Base-by-base conservation (phyloP, 495 filamentous ascomycete genomes). In the Aspergillus egyptiacus region DNA sequence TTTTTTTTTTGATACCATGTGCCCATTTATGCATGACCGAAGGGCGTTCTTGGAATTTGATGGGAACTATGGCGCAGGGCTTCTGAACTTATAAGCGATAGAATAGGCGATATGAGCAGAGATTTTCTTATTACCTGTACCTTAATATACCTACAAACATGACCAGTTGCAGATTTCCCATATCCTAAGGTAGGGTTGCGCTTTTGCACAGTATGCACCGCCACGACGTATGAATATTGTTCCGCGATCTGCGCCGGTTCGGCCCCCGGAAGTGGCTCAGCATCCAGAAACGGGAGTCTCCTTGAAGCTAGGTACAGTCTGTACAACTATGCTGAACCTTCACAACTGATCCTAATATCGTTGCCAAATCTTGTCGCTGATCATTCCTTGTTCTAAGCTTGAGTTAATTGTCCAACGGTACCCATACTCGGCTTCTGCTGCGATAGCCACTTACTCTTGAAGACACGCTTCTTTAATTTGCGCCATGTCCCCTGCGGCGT, bases 151-250 rank as follows among this genome's bases (percentile, higher is more conserved):
- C 20, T 14, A n/a, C 9, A 5, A 10, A 3, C 3, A 10, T 14
- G 10, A 25, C 6, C 19, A 19, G 8, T 37, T 1, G n/a, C n/a
- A 13, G n/a, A 31, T 13, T 31, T 3, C 7, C 27, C 20, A 44
- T 1, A 14, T 11, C 28, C 5, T 2, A 18, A 37, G 28, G 17
- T 22, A 27, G 17, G 11, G 14, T 2, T 11, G 34, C 10, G 22
- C 19, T n/a, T n/a, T n/a, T n/a, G n/a, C n/a, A n/a, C n/a, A n/a
- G 9, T 5, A 38, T 27, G 50, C 61, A 68, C 63, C 57, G 65
- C 67, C 66, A 65, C 66, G 52, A 9, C 64, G 68, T 55, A 66
- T 62, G 50, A 70, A 63, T 24, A 48, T 66, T 66, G 20, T 46
- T 62, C 68, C 68, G 58, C 24, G 51, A 48, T 44, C 38, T 54